These are phyloP conservation scores for Crataegus laevigata DNA, from an alignment of 306 rosid genomes.

Conservation along the genomic window DNA sequence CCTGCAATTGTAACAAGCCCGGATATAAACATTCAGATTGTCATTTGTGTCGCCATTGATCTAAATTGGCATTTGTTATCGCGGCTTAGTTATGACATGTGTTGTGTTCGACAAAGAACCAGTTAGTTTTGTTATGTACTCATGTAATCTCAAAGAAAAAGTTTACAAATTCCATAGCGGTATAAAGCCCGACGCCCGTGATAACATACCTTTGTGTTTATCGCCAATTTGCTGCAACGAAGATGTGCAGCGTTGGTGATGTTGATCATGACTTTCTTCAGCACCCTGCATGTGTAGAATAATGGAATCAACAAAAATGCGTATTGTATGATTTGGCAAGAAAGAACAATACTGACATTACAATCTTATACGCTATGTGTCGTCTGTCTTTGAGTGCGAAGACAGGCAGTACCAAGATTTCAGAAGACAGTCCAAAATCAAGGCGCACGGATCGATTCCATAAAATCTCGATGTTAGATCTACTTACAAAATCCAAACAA, in stretches of 20 bases:
- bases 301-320: constrained; percentile 15
- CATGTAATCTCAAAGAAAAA: background rate
- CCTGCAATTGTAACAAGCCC: constrained; percentile 37
- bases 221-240: constrained; percentile 50
- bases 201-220: constrained; percentile 62
- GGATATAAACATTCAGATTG: constrained; percentile 11
- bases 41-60: background rate
- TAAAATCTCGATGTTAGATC: background rate
- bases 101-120: background rate
- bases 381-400: background rate
- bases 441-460: background rate
- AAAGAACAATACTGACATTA: background rate
- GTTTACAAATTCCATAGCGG: background rate
- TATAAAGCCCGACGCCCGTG: background rate
- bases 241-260: constrained; percentile 66
- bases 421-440: background rate
- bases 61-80: background rate
- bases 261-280: constrained; percentile 82
- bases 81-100: background rate
- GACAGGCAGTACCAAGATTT: background rate
- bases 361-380: background rate
- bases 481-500: background rate
- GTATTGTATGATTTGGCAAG: background rate
- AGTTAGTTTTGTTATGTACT: background rate
- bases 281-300: constrained; percentile 57